Conservation (phyloP, 1,284 basidiomycete genomes). For the Pholiota adiposa region DNA sequence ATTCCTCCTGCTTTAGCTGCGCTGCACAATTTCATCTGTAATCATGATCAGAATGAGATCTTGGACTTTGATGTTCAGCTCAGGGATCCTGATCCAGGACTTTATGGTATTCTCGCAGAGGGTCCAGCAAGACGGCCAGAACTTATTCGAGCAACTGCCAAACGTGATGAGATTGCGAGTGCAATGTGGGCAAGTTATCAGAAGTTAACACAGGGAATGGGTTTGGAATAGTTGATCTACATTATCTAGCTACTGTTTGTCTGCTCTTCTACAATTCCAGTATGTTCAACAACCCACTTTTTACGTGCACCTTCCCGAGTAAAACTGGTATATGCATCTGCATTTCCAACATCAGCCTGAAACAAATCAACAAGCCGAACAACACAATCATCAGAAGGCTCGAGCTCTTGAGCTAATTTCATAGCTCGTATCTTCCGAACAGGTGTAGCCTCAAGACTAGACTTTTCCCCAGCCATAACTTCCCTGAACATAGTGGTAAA, state of each 20-base stretch:
- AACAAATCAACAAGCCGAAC: too few species aligned
- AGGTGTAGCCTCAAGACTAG: too few species aligned
- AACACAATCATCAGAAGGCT: too few species aligned
- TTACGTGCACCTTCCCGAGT: too few species aligned
- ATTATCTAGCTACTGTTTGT: not conserved
- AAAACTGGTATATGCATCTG: too few species aligned
- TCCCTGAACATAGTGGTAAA: too few species aligned
- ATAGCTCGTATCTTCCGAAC: too few species aligned
- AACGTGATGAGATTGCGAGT: conserved; percentile 27
- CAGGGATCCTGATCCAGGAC: not conserved
- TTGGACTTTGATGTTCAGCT: not conserved
- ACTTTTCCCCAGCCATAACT: too few species aligned
- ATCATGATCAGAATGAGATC: conserved; percentile 27
- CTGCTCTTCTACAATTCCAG: too few species aligned
- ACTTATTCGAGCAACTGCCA: conserved; percentile 18
- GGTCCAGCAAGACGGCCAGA: conserved; percentile 17
- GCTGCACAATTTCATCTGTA: conserved; percentile 43
- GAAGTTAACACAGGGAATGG: not conserved
- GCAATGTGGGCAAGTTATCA: conserved; percentile 26
- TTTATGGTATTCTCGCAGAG: not conserved
- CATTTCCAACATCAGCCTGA: too few species aligned
- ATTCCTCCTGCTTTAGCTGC: conserved; percentile 34
- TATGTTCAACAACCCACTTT: too few species aligned
- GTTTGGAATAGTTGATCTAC: not conserved
- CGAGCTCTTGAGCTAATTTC: too few species aligned